phyloP scores from a whole-genome alignment of 2,329 filamentous ascomycete species.

The Sarocladiaceae sp. region DNA sequence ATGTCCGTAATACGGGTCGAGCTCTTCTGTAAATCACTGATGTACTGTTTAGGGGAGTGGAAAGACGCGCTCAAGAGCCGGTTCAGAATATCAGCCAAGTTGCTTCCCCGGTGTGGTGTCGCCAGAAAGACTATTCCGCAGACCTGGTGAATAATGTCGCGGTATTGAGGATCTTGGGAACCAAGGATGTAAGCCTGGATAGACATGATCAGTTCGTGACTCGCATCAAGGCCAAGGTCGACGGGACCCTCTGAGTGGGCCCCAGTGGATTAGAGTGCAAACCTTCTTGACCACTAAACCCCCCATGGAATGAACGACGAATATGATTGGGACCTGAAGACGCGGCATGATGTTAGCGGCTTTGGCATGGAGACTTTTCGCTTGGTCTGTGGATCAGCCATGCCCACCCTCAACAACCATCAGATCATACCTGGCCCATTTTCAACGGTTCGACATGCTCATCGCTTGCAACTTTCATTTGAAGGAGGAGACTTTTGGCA shows the following conservation, averaged over 20 bases:
- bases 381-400: too few species aligned
- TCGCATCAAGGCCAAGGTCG: neutral
- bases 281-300: constrained; percentile 6
- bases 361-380: too few species aligned
- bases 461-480: constrained; percentile 1
- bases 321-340: neutral
- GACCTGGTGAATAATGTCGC: neutral
- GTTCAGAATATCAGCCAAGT: constrained; percentile 4
- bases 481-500: neutral
- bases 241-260: too few species aligned
- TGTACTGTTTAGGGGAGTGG: too few species aligned
- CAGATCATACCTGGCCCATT: neutral
- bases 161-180: neutral
- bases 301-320: constrained; percentile 9
- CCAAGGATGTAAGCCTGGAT: constrained; percentile 1
- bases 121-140: neutral
- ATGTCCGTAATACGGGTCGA: too few species aligned
- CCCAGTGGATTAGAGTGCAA: too few species aligned
- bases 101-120: constrained; percentile 1
- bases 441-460: neutral
- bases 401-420: too few species aligned
- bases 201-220: neutral
- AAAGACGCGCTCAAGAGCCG: neutral
- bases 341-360: too few species aligned
- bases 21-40: too few species aligned